Evolutionary conservation across 1,284 basidiomycete genomes (phyloP).

Genomic region (Rhodotorula sp.): DNA sequence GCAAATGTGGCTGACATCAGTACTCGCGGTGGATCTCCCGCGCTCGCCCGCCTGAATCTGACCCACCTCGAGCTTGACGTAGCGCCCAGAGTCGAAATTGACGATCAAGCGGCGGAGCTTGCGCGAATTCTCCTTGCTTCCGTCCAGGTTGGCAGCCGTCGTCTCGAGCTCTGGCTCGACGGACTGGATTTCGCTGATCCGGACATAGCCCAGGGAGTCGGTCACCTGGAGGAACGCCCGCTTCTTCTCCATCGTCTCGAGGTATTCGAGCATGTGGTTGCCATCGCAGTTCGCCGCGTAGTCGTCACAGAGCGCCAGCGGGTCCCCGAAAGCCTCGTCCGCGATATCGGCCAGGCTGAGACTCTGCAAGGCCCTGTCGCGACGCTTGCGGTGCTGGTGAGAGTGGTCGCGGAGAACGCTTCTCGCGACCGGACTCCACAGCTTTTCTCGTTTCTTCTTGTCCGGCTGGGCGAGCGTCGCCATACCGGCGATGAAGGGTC

Average conservation of each 20-base stretch:
- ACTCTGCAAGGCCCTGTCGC: slow-evolving; percentile 22
- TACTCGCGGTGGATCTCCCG: neutral
- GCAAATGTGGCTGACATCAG: neutral
- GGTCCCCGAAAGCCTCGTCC: neutral
- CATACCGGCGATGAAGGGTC: slow-evolving; percentile 32
- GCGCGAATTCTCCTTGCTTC: slow-evolving; percentile 15
- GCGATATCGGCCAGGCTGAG: slow-evolving; percentile 9
- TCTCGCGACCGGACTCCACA: slow-evolving; percentile 8
- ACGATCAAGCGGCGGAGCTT: slow-evolving; percentile 27
- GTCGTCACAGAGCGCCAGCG: slow-evolving; percentile 1
- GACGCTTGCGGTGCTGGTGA: neutral
- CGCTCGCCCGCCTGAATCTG: no score
- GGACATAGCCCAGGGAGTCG: slow-evolving; percentile 34
- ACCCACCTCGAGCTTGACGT: slow-evolving; percentile 35
- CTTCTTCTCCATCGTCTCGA: slow-evolving; percentile 20
- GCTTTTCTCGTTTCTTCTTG: slow-evolving; percentile 16
- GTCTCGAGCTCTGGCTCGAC: slow-evolving; percentile 34
- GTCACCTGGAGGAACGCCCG: slow-evolving; percentile 30
- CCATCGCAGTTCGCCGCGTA: slow-evolving; percentile 13
- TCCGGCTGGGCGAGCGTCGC: slow-evolving; percentile 18
- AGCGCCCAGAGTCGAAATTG: slow-evolving; percentile 14
- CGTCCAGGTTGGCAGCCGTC: slow-evolving; percentile 16
- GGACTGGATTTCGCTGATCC: slow-evolving; percentile 35
- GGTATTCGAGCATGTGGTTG: slow-evolving; percentile 14
- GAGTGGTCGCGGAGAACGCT: neutral